Base-by-base conservation (phyloP, 768 basidiomycete species). In the Phylloporus arenicola region DNA sequence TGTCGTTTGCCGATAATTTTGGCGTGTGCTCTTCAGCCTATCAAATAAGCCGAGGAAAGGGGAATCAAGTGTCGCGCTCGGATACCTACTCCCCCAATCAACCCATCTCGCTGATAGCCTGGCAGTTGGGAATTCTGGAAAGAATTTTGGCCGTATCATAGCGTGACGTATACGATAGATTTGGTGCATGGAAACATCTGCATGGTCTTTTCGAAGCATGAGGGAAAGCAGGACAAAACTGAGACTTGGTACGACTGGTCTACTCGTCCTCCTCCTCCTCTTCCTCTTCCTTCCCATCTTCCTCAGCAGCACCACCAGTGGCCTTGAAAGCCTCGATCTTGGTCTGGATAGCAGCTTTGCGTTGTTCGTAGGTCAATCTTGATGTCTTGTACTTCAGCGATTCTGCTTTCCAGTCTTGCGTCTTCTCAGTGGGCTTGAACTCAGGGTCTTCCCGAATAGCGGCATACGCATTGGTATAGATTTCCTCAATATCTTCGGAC, bases 401-500 rank as follows among this genome's bases (percentile, higher is more conserved):
- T 71, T 96, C 95, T 29, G 86, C 77, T 68, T 87, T 92, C 94
- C 94, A 98, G 74, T 94, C 90, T 63, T 79, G 79, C 37, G 84
- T 71, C 76, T 97, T 96, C 54, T 93, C 88, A 34, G 86, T 83
- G 45, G 91, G 85, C 70, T 89, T 84, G 82, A 94, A 94, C 19
- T 73, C 70, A 42, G 96, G 95, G 68, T 96, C 86, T 67, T 94
- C 94, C 55, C 96, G 90, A 71, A 98, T 99, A 55, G 92, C 90
- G 48, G 90, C 86, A 73, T 96, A 90, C 2, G 91, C 94, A 63
- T 86, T 88, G 34, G 81, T 79, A 76, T 89, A 98, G 54, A 99
- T 86, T 68, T 97, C 96, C 70, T 98, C 92, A 2, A 98, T 92
- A 64, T 98, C 95, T 58, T 94, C 96, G 3, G 92, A 95, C 51